A percentile compares a stretch with the other conserved stretches of the same genome.
Conservation (phyloP, 495 filamentous ascomycete genomes). For the Elasticomyces elasticus region DNA sequence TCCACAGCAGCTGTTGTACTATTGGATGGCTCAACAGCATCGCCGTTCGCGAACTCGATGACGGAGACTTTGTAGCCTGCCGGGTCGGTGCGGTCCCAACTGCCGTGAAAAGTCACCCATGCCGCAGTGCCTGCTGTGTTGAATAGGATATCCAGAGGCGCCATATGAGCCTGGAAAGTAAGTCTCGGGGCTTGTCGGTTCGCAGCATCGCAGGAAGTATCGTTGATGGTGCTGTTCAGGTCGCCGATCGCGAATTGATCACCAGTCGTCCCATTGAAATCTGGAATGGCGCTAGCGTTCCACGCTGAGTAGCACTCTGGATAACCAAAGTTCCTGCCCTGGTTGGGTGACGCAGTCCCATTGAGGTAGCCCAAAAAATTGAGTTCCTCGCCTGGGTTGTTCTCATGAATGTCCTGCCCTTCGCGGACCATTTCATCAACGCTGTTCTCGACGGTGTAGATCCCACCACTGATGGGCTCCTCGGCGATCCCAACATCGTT, state of each 20-base stretch:
- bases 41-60: conserved; percentile 38
- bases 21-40: conserved; percentile 33
- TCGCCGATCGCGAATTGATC: conserved; percentile 41
- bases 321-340: conserved; percentile 56
- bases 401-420: conserved; percentile 50
- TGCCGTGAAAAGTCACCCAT: conserved; percentile 35
- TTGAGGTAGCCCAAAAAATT: conserved; percentile 59
- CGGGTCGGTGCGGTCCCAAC: conserved; percentile 23
- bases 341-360: conserved; percentile 30
- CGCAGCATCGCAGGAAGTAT: conserved; percentile 22
- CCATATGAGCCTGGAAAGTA: conserved; percentile 33
- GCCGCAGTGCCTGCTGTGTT: conserved; percentile 31
- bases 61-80: conserved; percentile 38
- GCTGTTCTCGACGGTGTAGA: conserved; percentile 66
- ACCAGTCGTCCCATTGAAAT: conserved; percentile 36
- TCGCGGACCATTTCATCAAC: conserved; percentile 52
- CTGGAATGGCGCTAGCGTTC: conserved; percentile 42
- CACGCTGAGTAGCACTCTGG: conserved; percentile 58
- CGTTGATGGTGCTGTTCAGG: conserved; percentile 29
- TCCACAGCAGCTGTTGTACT: conserved; percentile 36
- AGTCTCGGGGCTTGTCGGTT: conserved; percentile 24
- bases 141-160: conserved; percentile 34
- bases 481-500: conserved; percentile 61
- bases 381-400: conserved; percentile 67
- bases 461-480: conserved; percentile 41